Percentiles rank a stretch among this genome's conserved stretches.
phyloP scores from a whole-genome alignment of 2,329 filamentous ascomycete species.

The Cladophialophora carrionii region DNA sequence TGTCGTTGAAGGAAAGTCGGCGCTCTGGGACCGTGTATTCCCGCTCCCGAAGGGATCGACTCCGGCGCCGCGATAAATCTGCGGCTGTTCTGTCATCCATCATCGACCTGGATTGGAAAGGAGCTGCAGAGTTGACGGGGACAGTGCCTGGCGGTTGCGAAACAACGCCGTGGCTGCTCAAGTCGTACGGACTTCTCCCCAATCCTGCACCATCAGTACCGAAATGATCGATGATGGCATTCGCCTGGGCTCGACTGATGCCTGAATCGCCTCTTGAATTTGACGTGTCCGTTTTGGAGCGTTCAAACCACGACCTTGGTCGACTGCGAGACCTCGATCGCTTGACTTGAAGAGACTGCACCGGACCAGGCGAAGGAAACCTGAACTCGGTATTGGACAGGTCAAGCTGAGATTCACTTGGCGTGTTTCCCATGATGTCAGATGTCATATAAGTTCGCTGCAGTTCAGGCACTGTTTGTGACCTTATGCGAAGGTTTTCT shows the following conservation, averaged over 20 bases:
- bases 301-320: slow-evolving; percentile 33
- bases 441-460: slow-evolving; percentile 32
- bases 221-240: slow-evolving; percentile 32
- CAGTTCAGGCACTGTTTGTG: slow-evolving; percentile 36
- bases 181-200: slow-evolving; percentile 34
- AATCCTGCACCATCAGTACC: slow-evolving; percentile 30
- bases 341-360: slow-evolving; percentile 11
- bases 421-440: slow-evolving; percentile 16
- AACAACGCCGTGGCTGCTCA: slow-evolving; percentile 22
- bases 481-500: slow-evolving; percentile 35
- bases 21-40: slow-evolving; percentile 13
- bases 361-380: slow-evolving; percentile 36
- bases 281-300: slow-evolving; percentile 27
- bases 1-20: slow-evolving; percentile 35
- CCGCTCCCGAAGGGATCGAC: slow-evolving; percentile 29
- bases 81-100: slow-evolving; percentile 36
- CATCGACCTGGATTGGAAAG: slow-evolving; percentile 29
- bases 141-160: slow-evolving; percentile 7
- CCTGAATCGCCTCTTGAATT: slow-evolving; percentile 20
- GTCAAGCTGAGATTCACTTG: slow-evolving; percentile 29
- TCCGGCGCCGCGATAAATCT: slow-evolving; percentile 30
- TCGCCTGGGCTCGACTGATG: slow-evolving; percentile 24
- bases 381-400: slow-evolving; percentile 27
- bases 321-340: slow-evolving; percentile 30
- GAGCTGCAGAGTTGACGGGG: slow-evolving; percentile 13